Base-by-base conservation (phyloP, 139 green algal species). In the Chlamydomonas eustigma region DNA sequence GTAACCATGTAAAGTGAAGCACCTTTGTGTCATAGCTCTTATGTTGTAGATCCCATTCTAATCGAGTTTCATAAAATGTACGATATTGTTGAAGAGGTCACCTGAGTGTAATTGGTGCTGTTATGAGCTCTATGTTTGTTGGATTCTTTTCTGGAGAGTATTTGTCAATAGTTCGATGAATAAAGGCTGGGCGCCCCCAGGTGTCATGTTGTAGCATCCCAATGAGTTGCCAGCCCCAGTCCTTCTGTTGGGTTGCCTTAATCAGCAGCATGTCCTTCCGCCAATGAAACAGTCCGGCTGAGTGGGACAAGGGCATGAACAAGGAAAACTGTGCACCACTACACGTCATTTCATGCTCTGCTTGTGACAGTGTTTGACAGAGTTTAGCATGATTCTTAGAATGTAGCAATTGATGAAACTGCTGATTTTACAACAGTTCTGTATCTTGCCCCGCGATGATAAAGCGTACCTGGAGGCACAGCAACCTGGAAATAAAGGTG, bases 161-260 rank as follows among this genome's bases (percentile, higher is more conserved):
- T 64, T 86, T 83, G 76, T 82, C 64, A 30, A 86, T 82, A 58
- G 81, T 86, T 65, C 80, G 76, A 66, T 88, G 83, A 25, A 88
- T 50, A 71, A 88, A 88, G 31, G 72, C 77, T 4, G 83, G 77
- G 22, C 38, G 66, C 2, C 71, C 80, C 39, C 33, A 50, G 18
- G 35, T 4, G 39, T 82, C 77, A 63, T 76, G 75, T 71, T 88
- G 83, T 44, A 88, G 38, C 67, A 88, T 82, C 28, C 75, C 83
- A 3, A 71, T 50, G 25, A 88, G 72, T 50, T 81, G 75, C 77
- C 78, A 88, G 36, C 83, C 83, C 0, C 64, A 58, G 0, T 39
- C 64, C 2, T 28, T 18, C 3, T 8, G 4, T 0, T 64, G 0
- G 12, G 67, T 80, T 34, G 35, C 52, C 39, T 88, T 88, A 38